A percentile compares a stretch with the other conserved stretches of the same genome.
These are phyloP conservation scores for Metschnikowia dekortorum DNA, from an alignment of 805 yeast genomes.

Conservation along the genomic window DNA sequence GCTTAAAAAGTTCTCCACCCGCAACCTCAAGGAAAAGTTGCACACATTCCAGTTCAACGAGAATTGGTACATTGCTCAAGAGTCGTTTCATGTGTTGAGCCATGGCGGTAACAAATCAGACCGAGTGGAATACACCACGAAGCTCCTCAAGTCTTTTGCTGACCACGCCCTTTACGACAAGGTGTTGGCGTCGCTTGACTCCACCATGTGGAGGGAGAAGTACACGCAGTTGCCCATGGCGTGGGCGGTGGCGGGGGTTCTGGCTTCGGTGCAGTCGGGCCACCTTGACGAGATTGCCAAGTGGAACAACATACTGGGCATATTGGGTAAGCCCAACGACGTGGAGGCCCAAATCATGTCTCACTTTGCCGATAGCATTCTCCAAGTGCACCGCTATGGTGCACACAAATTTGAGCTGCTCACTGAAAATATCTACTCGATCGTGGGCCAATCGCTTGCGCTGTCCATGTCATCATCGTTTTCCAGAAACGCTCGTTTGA, in stretches of 20 bases:
- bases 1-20: conserved; percentile 64
- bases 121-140: conserved; percentile 41
- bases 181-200: conserved; percentile 48
- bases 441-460: conserved; percentile 57
- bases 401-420: conserved; percentile 31
- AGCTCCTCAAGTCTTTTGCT: conserved; percentile 64
- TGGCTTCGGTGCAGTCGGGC: conserved; percentile 68
- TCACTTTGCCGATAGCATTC: conserved; percentile 61
- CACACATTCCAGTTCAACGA: conserved; percentile 79
- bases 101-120: conserved; percentile 25
- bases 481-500: conserved; percentile 32
- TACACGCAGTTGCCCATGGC: conserved; percentile 39
- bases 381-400: conserved; percentile 37
- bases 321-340: conserved; percentile 35
- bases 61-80: conserved; percentile 83
- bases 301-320: conserved; percentile 58
- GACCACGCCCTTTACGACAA: conserved; percentile 75
- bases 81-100: conserved; percentile 70
- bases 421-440: conserved; percentile 47
- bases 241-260: conserved; percentile 66
- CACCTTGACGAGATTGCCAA: conserved; percentile 43
- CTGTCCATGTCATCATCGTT: conserved; percentile 35
- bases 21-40: conserved; percentile 69
- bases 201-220: conserved; percentile 20
- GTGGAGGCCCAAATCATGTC: conserved; percentile 56